These are phyloP conservation scores for Globisporangium nagaii DNA, from an alignment of 352 stramenopile species.

Conservation along the genomic window DNA sequence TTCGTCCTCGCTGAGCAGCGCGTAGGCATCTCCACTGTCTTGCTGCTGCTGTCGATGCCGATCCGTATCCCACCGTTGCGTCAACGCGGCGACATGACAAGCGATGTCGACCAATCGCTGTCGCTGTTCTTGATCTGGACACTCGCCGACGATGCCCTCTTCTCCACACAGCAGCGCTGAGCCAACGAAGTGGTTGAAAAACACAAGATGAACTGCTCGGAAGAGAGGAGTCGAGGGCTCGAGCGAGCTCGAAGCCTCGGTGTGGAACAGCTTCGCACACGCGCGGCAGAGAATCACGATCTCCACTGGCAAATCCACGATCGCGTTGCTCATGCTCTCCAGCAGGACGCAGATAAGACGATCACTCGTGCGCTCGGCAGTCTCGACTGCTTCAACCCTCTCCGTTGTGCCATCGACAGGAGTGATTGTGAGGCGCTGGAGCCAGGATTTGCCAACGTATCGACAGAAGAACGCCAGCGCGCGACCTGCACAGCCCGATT, in stretches of 20 bases:
- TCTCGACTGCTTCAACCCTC: not conserved
- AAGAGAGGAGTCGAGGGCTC: constrained; percentile 2
- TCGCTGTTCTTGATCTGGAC: constrained; percentile 9
- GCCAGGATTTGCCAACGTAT: constrained; percentile 26
- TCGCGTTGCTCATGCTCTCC: constrained; percentile 17
- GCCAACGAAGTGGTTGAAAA: constrained; percentile 70
- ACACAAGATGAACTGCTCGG: constrained; percentile 50
- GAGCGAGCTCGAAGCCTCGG: not conserved
- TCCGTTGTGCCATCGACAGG: not conserved
- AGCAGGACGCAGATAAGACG: constrained; percentile 13
- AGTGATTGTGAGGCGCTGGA: constrained; percentile 11
- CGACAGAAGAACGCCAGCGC: constrained; percentile 29
- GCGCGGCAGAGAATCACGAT: constrained; percentile 52
- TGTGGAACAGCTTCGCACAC: constrained; percentile 21
- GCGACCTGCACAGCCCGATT: constrained; percentile 28
- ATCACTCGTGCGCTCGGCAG: not conserved
- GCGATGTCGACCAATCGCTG: constrained; percentile 11
- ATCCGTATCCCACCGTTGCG: not conserved
- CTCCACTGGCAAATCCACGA: constrained; percentile 30
- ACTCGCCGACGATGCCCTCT: constrained; percentile 8
- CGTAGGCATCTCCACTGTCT: not conserved
- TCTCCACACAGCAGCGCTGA: constrained; percentile 31
- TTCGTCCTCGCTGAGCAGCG: not conserved
- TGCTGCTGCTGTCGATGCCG: not conserved
- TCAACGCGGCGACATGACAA: constrained; percentile 6